Evolutionary conservation across 2,329 filamentous ascomycete species (phyloP), one percentile per base, ranked within the genome.

Genomic region (Diplodia scrobiculata): DNA sequence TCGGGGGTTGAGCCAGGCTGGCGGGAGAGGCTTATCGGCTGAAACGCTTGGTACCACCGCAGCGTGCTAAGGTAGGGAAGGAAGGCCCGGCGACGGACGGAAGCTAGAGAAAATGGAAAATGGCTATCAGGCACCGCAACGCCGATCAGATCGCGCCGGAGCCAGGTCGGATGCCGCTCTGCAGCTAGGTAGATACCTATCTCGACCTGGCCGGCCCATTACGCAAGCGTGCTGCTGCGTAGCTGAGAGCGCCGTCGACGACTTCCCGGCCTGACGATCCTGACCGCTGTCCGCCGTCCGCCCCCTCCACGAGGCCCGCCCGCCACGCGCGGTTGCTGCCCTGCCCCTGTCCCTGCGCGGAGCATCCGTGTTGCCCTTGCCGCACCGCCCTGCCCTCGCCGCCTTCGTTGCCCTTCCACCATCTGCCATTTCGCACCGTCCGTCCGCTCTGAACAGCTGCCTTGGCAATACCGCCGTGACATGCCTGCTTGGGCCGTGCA

Each of bases 21-120:
- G 58, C 58, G 58, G 45, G 58, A 62, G 58, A 62, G 58, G 58
- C 58, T 62, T 64, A 64, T 54, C 60, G 59, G 58, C 41, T 51
- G 58, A 62, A 62, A 62, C 58, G 58, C 58, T 62, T 62, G 29
- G 58, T 62, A 41, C 6, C 60, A 64, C 60, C 19, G 50, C 60
- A 54, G 50, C 13, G 7, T 29, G 55, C 36, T 60, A 41, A 32
- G 38, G 9, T 54, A 27, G 11, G 48, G 48, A 52, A 19, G 48
- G 29, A 38, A 34, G 58, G 38, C 41, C 41, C 38, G 58, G 19
- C 13, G 21, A 25, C 19, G 34, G 11, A 27, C 25, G 36, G 21
- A 21, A 13, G 36, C 54, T n/a, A 59, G 27, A 45, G 45, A n/a
- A 21, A 34, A 13, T 32, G 32, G 27, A 63, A 52, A 52, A 52